These are phyloP conservation scores for Conringia planisiliqua DNA, from an alignment of 345 rosid genomes.

Conservation along the genomic window DNA sequence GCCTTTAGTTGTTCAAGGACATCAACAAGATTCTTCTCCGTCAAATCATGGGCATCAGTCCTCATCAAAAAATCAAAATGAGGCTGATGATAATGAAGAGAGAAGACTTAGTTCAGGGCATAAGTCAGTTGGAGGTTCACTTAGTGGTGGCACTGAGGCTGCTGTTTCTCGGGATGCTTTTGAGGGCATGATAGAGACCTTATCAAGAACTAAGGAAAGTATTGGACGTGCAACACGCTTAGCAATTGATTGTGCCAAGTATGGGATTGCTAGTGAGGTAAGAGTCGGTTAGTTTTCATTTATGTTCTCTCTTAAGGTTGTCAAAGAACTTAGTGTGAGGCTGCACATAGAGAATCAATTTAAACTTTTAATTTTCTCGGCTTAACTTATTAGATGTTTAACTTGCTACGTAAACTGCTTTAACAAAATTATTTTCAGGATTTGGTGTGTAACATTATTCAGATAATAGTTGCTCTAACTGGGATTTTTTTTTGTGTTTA, in stretches of 20 bases:
- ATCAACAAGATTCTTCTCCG: conserved; percentile 56
- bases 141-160: conserved; percentile 91
- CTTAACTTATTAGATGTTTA: not conserved
- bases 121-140: conserved; percentile 65
- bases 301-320: conserved; percentile 11
- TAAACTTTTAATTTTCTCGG: not conserved
- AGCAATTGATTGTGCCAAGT: conserved; percentile 97
- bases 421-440: not conserved
- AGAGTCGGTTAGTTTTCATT: conserved; percentile 14
- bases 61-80: conserved; percentile 42
- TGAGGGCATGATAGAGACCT: conserved; percentile 99
- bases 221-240: conserved; percentile 98
- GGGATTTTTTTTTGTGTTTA: not conserved
- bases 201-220: conserved; percentile 96
- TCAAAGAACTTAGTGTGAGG: not conserved
- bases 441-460: not conserved
- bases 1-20: conserved; percentile 46
- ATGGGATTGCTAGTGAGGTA: conserved; percentile 96
- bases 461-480: not conserved
- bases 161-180: conserved; percentile 98
- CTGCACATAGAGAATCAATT: not conserved
- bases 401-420: conserved; percentile 5
- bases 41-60: conserved; percentile 49
- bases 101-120: conserved; percentile 67
- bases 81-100: conserved; percentile 71